A percentile compares a stretch with the other conserved stretches of the same genome.
Evolutionary conservation across 2,329 filamentous ascomycete species (phyloP).

Genomic region (Zymoseptoria tritici): DNA sequence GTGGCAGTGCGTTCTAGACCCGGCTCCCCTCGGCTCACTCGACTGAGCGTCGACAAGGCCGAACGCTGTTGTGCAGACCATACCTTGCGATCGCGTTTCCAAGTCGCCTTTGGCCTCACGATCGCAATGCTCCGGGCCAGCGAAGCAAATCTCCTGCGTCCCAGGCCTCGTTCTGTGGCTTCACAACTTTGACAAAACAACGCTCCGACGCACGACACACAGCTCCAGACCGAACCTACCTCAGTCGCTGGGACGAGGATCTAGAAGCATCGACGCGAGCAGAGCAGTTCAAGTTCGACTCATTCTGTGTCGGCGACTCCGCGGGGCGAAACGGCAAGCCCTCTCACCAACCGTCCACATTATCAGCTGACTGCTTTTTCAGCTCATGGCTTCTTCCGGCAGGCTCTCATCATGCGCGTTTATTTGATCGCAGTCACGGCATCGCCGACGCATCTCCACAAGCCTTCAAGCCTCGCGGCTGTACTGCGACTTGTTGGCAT

Average conservation of each 20-base stretch:
- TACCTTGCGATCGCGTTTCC: too few species aligned
- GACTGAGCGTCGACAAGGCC: too few species aligned
- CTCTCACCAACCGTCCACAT: not conserved
- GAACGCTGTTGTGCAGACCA: too few species aligned
- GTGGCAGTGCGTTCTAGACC: too few species aligned
- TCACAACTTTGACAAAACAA: not conserved
- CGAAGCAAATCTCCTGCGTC: not conserved
- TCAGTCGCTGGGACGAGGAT: not conserved
- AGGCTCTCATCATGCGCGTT: not conserved
- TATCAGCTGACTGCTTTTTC: not conserved
- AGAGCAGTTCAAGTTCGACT: not conserved
- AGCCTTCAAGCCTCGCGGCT: constrained; percentile 30
- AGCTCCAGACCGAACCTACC: not conserved
- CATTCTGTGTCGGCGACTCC: not conserved
- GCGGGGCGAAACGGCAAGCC: not conserved
- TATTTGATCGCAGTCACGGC: not conserved
- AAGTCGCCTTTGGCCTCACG: not conserved
- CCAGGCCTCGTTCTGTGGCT: not conserved
- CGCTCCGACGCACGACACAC: not conserved
- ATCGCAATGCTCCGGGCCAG: not conserved
- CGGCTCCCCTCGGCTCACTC: too few species aligned
- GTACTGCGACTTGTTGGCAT: constrained; percentile 17
- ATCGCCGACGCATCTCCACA: constrained; percentile 24
- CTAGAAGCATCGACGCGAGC: not conserved
- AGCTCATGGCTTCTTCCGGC: too few species aligned